Evolutionary conservation across 352 stramenopile species (phyloP), one percentile per base, ranked within the genome.

Genomic region (Phytophthora fragariaefolia): DNA sequence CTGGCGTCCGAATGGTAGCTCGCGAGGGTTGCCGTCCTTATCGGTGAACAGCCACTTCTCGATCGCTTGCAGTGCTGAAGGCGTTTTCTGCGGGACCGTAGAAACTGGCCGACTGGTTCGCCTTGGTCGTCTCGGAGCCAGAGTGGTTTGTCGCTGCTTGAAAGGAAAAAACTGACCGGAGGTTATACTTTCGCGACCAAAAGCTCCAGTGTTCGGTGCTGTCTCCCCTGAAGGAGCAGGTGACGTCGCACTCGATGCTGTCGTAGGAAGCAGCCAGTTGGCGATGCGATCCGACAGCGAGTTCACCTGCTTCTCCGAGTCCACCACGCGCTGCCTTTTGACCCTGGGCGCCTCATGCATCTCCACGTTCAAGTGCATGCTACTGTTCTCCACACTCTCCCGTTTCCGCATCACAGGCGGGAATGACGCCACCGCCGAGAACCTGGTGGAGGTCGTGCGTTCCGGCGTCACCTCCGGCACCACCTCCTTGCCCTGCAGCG

Each of bases 11-110:
- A 82, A 74, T 32, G 63, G 67, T 34, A 71, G 40, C 1, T 72
- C 66, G 62, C 61, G 69, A 36, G 69, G 60, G 3, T 76, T 82
- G 27, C 73, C 71, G 23, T 82, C 73, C 24, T 74, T 76, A 17
- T 85, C 75, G 0, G 67, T 78, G 50, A 87, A 90, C 13, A 90
- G 57, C 79, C 79, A 89, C 43, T 90, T 77, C 45, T 88, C 76
- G 15, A 90, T 73, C 2, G 71, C 63, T 63, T 77, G 69, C 7
- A 85, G 47, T 1, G 75, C 22, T 6, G 77, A 74, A 15, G 79
- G 59, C 6, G 73, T 66, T 4, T 76, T 78, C 46, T 73, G 66
- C 43, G 50, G 27, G 24, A 57, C 47, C 3, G 56, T 17, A 28
- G 55, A 50, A 50, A 42, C 18, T 10, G 58, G 15, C 27, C 69